Evolutionary conservation across 768 basidiomycete genomes (phyloP), one percentile per base, ranked within the genome.

Genomic region (Lactarius quietus): DNA sequence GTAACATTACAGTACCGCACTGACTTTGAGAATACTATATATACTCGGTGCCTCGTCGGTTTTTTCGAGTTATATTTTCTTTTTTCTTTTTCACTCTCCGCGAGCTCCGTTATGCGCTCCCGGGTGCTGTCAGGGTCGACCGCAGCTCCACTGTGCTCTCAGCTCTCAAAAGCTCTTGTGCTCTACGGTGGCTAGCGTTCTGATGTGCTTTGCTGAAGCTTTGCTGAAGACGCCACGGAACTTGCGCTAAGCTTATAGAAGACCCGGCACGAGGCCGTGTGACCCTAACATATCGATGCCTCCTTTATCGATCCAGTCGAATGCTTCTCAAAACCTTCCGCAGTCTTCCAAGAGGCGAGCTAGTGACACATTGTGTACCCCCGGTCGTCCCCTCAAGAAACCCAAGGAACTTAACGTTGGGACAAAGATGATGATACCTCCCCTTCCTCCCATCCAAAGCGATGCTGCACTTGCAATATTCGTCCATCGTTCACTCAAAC

Each of bases 401-500:
- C 6, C 10, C 55, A 61, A 57, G 38, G 28, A 61, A 41, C 14
- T 48, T 20, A 20, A 23, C 8, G 20, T 39, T 33, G 29, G 48
- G 45, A 39, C 36, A 48, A 57, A 3, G 65, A 66, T 62, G 65
- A 15, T 52, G 12, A 14, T 53, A 38, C 63, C 64, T 38, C 51
- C 45, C 28, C 64, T 68, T 31, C 67, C 67, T 15, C 31, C 55
- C 9, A 39, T 65, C 15, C 59, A 71, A 66, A 72, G 72, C 64
- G 58, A 69, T 48, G 62, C 62, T 51, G 26, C 59, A 17, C 81
- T 91, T 59, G 83, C 88, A 69, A 85, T 89, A 59, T 90, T 83
- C 70, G 89, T 87, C 15, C 89, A 92, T 72, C 80, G 75, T 70
- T 88, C 88, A 23, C 78, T 91, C 57, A 80, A 84, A 58, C 80